Conservation (phyloP, 1,284 basidiomycete species). For the Lentinula novae-zelandiae region DNA sequence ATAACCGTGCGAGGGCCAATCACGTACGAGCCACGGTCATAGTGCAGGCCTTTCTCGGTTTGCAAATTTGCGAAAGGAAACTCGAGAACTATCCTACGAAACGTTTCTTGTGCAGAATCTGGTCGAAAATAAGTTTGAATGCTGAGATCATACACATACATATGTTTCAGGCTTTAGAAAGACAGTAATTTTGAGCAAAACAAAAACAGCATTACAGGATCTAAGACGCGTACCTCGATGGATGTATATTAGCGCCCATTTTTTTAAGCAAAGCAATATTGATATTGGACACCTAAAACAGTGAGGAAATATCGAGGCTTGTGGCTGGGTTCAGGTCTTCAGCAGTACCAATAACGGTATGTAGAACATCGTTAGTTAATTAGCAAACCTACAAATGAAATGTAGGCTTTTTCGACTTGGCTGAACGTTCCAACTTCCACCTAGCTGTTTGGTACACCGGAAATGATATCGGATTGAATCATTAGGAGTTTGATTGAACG, state of each 20-base stretch:
- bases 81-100: constrained; percentile 49
- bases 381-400: constrained; percentile 48
- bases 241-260: constrained; percentile 90
- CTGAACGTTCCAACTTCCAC: constrained; percentile 25
- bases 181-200: too few relatives aligned
- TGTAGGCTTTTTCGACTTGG: background rate
- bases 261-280: constrained; percentile 62
- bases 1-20: constrained; percentile 54
- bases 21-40: constrained; percentile 47
- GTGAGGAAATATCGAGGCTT: constrained; percentile 59
- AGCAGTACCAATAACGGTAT: constrained; percentile 22
- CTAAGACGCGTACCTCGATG: constrained; percentile 58
- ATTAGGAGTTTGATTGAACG: constrained; percentile 39
- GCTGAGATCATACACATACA: constrained; percentile 71
- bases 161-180: constrained; percentile 61
- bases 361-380: constrained; percentile 56
- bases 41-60: constrained; percentile 32
- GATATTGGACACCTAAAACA: constrained; percentile 33
- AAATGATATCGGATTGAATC: constrained; percentile 47
- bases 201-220: background rate
- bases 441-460: constrained; percentile 64
- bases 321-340: constrained; percentile 46
- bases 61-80: constrained; percentile 48
- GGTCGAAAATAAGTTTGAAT: constrained; percentile 83
- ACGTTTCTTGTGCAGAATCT: constrained; percentile 52